A percentile compares a stretch with the other conserved stretches of the same genome.
Evolutionary conservation across 2,329 filamentous ascomycete species (phyloP).

Genomic region (Westerdykella ornata): DNA sequence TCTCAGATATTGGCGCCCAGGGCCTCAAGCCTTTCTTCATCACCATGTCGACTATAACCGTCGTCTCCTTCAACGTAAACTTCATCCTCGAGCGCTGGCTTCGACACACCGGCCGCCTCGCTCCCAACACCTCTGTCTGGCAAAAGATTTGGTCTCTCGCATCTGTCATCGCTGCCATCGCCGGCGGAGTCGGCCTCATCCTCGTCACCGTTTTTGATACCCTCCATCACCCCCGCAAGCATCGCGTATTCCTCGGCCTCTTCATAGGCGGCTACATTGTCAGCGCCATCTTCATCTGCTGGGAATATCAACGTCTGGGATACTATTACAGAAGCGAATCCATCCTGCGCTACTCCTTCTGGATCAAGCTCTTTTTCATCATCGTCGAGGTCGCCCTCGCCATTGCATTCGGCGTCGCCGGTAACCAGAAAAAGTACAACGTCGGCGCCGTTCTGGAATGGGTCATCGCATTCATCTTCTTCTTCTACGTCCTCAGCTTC

Average conservation of each 20-base stretch:
- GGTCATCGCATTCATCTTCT: slow-evolving; percentile 75
- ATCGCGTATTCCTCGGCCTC: slow-evolving; percentile 69
- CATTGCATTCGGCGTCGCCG: slow-evolving; percentile 62
- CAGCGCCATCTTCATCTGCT: slow-evolving; percentile 80
- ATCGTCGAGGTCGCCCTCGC: slow-evolving; percentile 68
- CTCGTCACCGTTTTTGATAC: slow-evolving; percentile 83
- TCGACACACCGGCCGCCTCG: slow-evolving; percentile 71
- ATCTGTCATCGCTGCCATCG: slow-evolving; percentile 61
- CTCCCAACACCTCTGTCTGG: slow-evolving; percentile 59
- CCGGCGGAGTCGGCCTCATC: slow-evolving; percentile 74
- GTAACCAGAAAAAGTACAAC: slow-evolving; percentile 50
- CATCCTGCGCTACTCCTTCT: slow-evolving; percentile 72
- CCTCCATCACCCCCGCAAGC: slow-evolving; percentile 56
- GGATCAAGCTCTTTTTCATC: slow-evolving; percentile 80
- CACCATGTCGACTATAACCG: slow-evolving; percentile 61
- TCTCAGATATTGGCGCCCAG: slow-evolving; percentile 50
- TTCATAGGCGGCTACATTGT: slow-evolving; percentile 85
- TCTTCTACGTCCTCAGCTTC: slow-evolving; percentile 82
- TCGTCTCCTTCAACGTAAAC: slow-evolving; percentile 71
- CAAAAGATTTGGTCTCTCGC: slow-evolving; percentile 59
- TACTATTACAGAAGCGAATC: slow-evolving; percentile 69
- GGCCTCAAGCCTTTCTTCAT: slow-evolving; percentile 73
- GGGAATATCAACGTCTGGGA: slow-evolving; percentile 81
- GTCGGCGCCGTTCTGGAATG: slow-evolving; percentile 72
- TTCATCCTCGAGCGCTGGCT: slow-evolving; percentile 81